A percentile compares a stretch with the other conserved stretches of the same genome.
Evolutionary conservation across 2,329 filamentous ascomycete genomes (phyloP).

Genomic region (Botrytis squamosa): DNA sequence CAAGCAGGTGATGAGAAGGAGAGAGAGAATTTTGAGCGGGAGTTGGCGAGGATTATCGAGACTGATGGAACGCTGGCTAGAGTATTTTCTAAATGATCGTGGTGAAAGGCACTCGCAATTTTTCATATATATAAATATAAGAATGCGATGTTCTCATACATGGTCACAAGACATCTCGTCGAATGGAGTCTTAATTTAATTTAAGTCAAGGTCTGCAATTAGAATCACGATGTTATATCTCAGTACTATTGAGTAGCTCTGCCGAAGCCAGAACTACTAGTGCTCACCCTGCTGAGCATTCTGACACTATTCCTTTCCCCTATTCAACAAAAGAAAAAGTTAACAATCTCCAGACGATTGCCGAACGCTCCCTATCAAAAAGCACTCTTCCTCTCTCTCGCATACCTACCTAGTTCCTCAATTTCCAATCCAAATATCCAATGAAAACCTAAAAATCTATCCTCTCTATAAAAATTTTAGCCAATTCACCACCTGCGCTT

Average conservation of each 20-base stretch:
- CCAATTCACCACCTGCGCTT: background rate
- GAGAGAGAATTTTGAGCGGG: background rate
- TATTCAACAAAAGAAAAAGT: background rate
- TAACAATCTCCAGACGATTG: background rate
- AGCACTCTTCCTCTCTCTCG: accelerated
- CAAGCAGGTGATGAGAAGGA: background rate
- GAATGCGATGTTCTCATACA: background rate
- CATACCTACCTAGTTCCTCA: background rate
- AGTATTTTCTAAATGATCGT: background rate
- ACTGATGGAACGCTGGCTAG: background rate
- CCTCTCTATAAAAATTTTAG: background rate
- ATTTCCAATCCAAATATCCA: background rate
- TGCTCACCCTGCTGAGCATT: background rate
- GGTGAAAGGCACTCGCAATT: accelerated
- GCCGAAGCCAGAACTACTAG: background rate
- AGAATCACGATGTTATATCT: background rate
- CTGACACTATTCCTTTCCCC: background rate
- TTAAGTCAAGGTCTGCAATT: background rate
- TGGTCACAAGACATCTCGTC: background rate
- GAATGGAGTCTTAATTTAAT: no score
- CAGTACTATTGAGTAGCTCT: background rate
- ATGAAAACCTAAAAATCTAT: background rate
- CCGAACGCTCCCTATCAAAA: accelerated
- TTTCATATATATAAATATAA: no score
- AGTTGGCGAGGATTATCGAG: background rate